Evolutionary conservation across 257 asterid genomes (phyloP).

Genomic region (Przewalskia tangutica): DNA sequence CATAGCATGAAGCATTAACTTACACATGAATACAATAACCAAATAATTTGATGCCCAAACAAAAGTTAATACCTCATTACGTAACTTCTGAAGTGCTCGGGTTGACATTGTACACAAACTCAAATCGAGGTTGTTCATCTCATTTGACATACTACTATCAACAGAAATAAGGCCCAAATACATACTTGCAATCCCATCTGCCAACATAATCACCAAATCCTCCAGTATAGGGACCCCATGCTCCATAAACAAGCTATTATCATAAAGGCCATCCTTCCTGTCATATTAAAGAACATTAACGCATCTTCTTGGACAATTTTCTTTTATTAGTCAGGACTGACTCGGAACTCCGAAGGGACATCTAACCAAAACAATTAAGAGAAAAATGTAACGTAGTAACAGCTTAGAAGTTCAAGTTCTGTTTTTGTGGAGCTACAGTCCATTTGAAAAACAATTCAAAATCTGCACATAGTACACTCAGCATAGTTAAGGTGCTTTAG

Average conservation of each 20-base stretch:
- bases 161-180: constrained; percentile 93
- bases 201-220: constrained; percentile 74
- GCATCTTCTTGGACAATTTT: not conserved
- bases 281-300: constrained; percentile 8
- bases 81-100: constrained; percentile 36
- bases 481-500: not conserved
- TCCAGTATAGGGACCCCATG: constrained; percentile 70
- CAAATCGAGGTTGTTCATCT: constrained; percentile 27
- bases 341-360: not conserved
- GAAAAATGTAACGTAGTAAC: not conserved
- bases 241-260: constrained; percentile 45
- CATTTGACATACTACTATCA: constrained; percentile 54
- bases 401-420: not conserved
- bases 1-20: not conserved
- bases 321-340: not conserved
- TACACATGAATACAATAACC: not conserved
- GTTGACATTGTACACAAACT: constrained; percentile 36
- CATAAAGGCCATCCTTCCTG: constrained; percentile 64
- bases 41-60: not conserved
- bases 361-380: not conserved
- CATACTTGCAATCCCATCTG: constrained; percentile 88
- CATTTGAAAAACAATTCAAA: not conserved
- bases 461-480: not conserved
- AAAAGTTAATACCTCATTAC: constrained; percentile 28
- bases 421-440: not conserved